phyloP scores from a whole-genome alignment of 1,139 yeast species.

The Geotrichum klebahnii region DNA sequence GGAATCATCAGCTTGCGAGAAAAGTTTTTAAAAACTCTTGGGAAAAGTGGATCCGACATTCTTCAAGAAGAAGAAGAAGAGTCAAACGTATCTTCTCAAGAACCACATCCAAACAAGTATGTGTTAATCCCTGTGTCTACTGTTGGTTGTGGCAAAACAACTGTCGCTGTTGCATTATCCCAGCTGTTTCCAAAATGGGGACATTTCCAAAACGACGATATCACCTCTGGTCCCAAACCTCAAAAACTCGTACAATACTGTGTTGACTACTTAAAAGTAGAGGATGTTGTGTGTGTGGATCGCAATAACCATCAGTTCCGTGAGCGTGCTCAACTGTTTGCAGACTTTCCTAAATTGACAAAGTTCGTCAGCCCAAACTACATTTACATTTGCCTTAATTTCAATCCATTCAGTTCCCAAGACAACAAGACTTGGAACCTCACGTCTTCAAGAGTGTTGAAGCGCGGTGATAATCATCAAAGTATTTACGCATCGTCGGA shows the following conservation, averaged over 20 bases:
- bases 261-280: slow-evolving; percentile 40
- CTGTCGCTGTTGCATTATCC: slow-evolving; percentile 60
- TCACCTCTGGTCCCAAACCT: slow-evolving; percentile 44
- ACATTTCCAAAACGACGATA: slow-evolving; percentile 82
- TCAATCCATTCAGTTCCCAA: slow-evolving; percentile 42
- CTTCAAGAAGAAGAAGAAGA: slow-evolving; percentile 22
- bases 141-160: slow-evolving; percentile 93
- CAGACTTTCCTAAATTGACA: slow-evolving; percentile 38
- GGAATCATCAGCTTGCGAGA: slow-evolving; percentile 75
- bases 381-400: slow-evolving; percentile 62
- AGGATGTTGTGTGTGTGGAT: slow-evolving; percentile 65
- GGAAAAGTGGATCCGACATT: slow-evolving; percentile 48
- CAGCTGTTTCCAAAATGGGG: slow-evolving; percentile 61
- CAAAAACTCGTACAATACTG: slow-evolving; percentile 48
- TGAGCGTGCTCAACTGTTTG: slow-evolving; percentile 67
- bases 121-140: slow-evolving; percentile 81
- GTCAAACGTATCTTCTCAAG: slow-evolving; percentile 4
- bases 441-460: slow-evolving; percentile 56
- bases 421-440: slow-evolving; percentile 38
- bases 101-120: slow-evolving; percentile 43
- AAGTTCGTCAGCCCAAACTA: slow-evolving; percentile 28
- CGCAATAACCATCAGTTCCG: slow-evolving; percentile 72
- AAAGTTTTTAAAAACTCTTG: slow-evolving; percentile 49
- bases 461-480: slow-evolving; percentile 88
- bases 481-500: slow-evolving; percentile 58